Conservation (phyloP, 768 basidiomycete genomes). For the Phaffia australis region DNA sequence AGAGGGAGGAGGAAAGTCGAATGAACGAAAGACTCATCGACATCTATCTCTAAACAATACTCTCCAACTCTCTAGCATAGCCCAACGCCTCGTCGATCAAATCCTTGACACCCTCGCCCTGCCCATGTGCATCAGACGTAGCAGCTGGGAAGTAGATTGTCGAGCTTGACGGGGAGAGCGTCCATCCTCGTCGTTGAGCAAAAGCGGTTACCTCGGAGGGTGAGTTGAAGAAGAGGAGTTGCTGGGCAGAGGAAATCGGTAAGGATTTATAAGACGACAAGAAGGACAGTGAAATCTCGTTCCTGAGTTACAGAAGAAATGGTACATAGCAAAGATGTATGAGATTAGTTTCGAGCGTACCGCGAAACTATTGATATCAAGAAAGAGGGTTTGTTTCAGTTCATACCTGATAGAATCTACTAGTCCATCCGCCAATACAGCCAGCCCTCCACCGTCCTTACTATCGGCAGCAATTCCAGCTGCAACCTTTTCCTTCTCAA, state of each 20-base stretch:
- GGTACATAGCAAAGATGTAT: background rate
- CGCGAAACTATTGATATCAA: background rate
- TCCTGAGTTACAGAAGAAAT: slow-evolving; percentile 45
- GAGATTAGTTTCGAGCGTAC: background rate
- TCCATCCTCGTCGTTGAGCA: slow-evolving; percentile 61
- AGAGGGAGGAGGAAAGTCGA: no score
- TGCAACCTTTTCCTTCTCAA: slow-evolving; percentile 55
- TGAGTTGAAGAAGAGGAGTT: slow-evolving; percentile 78
- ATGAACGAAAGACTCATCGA: background rate
- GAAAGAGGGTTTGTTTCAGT: background rate
- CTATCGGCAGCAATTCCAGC: slow-evolving; percentile 77
- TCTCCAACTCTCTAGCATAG: slow-evolving; percentile 38
- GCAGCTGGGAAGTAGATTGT: slow-evolving; percentile 59
- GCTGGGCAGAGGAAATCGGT: slow-evolving; percentile 78
- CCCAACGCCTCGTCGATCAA: slow-evolving; percentile 37
- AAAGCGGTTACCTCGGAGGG: slow-evolving; percentile 73
- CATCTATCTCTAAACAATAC: slow-evolving; percentile 33
- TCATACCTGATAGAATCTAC: slow-evolving; percentile 16
- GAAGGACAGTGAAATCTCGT: slow-evolving; percentile 94
- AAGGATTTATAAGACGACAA: slow-evolving; percentile 86
- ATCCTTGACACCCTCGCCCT: slow-evolving; percentile 31
- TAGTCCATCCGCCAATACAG: slow-evolving; percentile 9
- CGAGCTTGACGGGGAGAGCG: slow-evolving; percentile 54
- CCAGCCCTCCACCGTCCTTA: slow-evolving; percentile 63
- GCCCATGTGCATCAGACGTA: slow-evolving; percentile 25